Base-by-base conservation (phyloP, 495 filamentous ascomycete species). In the Chlorociboria aeruginascens region DNA sequence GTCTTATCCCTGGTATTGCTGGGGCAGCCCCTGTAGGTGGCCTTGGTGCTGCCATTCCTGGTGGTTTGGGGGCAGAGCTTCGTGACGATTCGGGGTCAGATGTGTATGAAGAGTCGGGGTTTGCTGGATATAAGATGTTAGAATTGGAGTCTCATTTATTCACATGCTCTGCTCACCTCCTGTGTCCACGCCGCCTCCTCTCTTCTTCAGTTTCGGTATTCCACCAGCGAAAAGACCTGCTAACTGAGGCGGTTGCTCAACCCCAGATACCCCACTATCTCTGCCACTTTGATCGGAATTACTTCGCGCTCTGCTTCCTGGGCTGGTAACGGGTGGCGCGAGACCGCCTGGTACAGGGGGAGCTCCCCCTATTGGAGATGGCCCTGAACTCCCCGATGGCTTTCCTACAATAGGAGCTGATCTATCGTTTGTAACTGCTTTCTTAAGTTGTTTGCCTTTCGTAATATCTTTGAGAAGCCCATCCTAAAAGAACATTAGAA, bases 121-220 rank as follows among this genome's bases (percentile, higher is more conserved):
- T 82, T 54, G 87, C 89, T 78, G 32, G 8, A 30, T 28, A 11
- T 7, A 28, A 20, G n/a, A n/a, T n/a, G 50, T 70, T 42, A 72
- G 68, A 11, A 10, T 13, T 28, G 32, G 16, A 25, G 33, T 14
- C 32, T 36, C 9, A 43, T 36, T 3, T 44, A 35, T 6, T 34
- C 10, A 12, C 1, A 2, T 40, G 17, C 33, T n/a, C 14, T 37
- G 35, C 69, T 60, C 60, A 78, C 77, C 77, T 62, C 90, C 90
- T 10, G 92, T 96, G 63, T 94, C 80, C 46, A 98, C 71, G 16
- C 90, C 92, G 25, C 84, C 89, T 31, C 75, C 77, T 9, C 85
- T 80, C 66, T 88, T 95, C 62, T 83, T 81, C 52, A 98, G 59
- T 67, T 95, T 97, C 3, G 92, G 92, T 73, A 97, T 97, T 30